Percentiles rank a stretch among this genome's conserved stretches.
phyloP scores from a whole-genome alignment of 108 stramenopile species.

The Schizochytrium sp. region DNA sequence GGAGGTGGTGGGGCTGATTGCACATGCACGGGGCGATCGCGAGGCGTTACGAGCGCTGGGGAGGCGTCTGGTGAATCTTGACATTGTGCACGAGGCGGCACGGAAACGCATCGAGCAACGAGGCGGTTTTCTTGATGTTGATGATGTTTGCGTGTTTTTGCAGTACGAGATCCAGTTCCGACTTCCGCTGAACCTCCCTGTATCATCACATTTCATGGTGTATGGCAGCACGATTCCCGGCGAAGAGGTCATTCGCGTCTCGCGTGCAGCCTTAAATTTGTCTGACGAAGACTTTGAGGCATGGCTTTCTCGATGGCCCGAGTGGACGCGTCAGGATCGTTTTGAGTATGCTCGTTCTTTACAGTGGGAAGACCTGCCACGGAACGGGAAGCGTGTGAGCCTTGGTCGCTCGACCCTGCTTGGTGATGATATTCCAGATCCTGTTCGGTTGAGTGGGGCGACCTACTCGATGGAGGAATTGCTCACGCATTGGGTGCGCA shows the following conservation, averaged over 20 bases:
- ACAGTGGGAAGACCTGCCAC: background rate
- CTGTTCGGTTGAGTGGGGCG: background rate
- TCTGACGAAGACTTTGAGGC: background rate
- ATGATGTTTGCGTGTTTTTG: background rate
- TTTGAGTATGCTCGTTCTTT: background rate
- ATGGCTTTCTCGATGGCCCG: background rate
- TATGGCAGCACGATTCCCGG: background rate
- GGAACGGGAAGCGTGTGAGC: background rate
- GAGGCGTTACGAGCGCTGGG: background rate
- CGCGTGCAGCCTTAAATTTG: background rate
- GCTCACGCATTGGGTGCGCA: background rate
- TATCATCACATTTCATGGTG: background rate
- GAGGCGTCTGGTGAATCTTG: background rate
- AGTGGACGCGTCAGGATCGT: background rate
- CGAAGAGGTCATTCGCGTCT: background rate
- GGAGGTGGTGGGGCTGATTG: background rate
- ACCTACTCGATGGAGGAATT: background rate
- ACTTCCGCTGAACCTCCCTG: background rate
- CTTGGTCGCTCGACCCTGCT: background rate
- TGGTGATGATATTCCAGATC: background rate
- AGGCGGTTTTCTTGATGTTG: background rate
- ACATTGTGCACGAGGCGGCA: background rate
- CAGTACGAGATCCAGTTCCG: background rate
- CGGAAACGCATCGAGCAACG: background rate
- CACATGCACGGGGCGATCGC: background rate